A percentile compares a stretch with the other conserved stretches of the same genome.
Conservation (phyloP, 2,329 filamentous ascomycete genomes). For the Metarhizium humberi region DNA sequence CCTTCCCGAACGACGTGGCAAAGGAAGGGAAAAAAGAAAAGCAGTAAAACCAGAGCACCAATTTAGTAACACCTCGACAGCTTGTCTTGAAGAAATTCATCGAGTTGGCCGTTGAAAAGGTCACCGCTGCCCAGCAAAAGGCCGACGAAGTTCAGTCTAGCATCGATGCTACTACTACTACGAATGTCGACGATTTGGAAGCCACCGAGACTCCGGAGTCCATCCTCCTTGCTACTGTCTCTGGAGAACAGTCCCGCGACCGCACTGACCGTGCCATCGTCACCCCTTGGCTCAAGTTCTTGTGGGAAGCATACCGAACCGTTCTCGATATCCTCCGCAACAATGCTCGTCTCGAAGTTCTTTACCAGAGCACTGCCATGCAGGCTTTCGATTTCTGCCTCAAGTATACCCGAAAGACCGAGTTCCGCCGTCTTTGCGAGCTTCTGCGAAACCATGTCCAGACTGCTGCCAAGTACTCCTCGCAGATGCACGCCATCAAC, state of each 20-base stretch:
- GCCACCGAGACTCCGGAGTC: constrained; percentile 97
- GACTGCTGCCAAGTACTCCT: constrained; percentile 97
- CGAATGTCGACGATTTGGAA: constrained; percentile 88
- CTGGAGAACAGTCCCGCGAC: constrained; percentile 93
- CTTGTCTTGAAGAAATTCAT: constrained; percentile 97
- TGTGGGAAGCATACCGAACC: constrained; percentile 98
- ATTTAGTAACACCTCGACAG: constrained; percentile 28
- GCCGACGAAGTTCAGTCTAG: constrained; percentile 89
- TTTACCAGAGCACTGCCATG: constrained; percentile 96
- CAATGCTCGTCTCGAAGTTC: constrained; percentile 92
- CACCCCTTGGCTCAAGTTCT: constrained; percentile 97
- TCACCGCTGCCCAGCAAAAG: constrained; percentile 90
- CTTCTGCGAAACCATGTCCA: constrained; percentile 96
- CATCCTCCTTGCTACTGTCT: constrained; percentile 94
- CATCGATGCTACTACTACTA: constrained; percentile 61
- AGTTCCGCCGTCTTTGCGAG: constrained; percentile 97
- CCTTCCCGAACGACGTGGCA: too few relatives aligned
- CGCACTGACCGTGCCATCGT: constrained; percentile 97
- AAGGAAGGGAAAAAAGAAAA: neutral
- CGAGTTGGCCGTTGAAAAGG: constrained; percentile 91
- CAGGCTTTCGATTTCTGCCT: constrained; percentile 99
- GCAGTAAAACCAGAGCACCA: neutral
- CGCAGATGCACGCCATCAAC: constrained; percentile 99
- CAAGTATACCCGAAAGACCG: constrained; percentile 97
- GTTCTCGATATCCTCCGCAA: constrained; percentile 98